A percentile compares a stretch with the other conserved stretches of the same genome.
These are phyloP conservation scores for Corynascus novoguineensis DNA, from an alignment of 495 filamentous ascomycete species.

Conservation along the genomic window DNA sequence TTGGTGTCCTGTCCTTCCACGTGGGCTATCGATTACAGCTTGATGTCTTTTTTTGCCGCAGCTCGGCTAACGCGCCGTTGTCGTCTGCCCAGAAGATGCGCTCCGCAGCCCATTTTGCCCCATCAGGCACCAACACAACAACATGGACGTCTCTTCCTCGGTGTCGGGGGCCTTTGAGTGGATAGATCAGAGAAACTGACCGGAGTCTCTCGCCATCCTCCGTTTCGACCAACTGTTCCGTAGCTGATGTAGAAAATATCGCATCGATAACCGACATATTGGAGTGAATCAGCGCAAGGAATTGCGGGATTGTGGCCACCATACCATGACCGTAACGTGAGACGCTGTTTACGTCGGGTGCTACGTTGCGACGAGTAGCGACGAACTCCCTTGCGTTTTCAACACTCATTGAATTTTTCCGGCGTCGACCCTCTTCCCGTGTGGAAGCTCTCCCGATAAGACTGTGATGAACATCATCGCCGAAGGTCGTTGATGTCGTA, in stretches of 20 bases:
- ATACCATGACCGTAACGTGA: conserved; percentile 3
- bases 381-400: not conserved
- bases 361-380: not conserved
- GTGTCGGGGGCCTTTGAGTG: conserved; percentile 9
- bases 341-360: not conserved
- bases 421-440: not conserved
- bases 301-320: conserved; percentile 18
- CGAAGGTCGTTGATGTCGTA: not conserved
- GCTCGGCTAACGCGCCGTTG: not conserved
- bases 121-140: conserved; percentile 3
- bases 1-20: not conserved
- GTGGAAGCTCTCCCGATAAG: not conserved
- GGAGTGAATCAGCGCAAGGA: conserved; percentile 14
- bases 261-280: conserved; percentile 11
- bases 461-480: not conserved
- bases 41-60: conserved; percentile 10
- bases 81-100: conserved; percentile 20
- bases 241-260: not conserved
- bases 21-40: conserved; percentile 6
- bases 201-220: conserved; percentile 3
- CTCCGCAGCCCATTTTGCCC: conserved; percentile 13
- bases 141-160: conserved; percentile 12
- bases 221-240: not conserved
- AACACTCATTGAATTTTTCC: not conserved
- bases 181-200: conserved; percentile 1